Percentiles rank a stretch among this genome's conserved stretches.
phyloP scores from a whole-genome alignment of 75 land plant genomes.

The Picea sitchensis region DNA sequence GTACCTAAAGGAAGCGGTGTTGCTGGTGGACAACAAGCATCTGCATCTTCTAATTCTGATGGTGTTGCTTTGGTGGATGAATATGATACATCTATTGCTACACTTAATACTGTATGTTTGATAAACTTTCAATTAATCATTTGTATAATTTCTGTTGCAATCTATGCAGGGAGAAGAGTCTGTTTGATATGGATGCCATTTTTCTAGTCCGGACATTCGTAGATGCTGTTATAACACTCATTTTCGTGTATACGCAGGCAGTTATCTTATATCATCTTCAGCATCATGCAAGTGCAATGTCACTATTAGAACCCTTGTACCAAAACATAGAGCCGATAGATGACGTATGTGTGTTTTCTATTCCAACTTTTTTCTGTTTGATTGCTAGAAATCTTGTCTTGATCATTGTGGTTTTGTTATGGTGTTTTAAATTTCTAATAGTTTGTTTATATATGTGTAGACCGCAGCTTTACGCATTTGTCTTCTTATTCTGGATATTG shows the following conservation, averaged over 20 bases:
- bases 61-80: conserved; percentile 56
- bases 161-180: neutral
- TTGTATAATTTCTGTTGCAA: neutral
- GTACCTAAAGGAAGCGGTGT: conserved; percentile 34
- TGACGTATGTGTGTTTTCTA: conserved; percentile 48
- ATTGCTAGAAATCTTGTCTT: neutral
- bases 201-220: neutral
- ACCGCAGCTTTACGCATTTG: conserved; percentile 82
- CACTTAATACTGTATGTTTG: conserved; percentile 71
- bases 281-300: conserved; percentile 69
- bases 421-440: neutral
- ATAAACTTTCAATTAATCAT: neutral
- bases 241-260: conserved; percentile 49
- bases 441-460: conserved; percentile 35
- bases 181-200: neutral
- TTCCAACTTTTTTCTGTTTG: neutral
- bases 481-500: conserved; percentile 86
- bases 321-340: conserved; percentile 92
- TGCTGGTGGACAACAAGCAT: conserved; percentile 22
- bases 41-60: conserved; percentile 26
- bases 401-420: neutral
- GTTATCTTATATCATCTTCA: conserved; percentile 74
- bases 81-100: conserved; percentile 76
- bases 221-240: neutral
- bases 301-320: conserved; percentile 74